Evolutionary conservation across 768 basidiomycete species (phyloP), one percentile per base, ranked within the genome.

Genomic region (Clathrus columnatus): DNA sequence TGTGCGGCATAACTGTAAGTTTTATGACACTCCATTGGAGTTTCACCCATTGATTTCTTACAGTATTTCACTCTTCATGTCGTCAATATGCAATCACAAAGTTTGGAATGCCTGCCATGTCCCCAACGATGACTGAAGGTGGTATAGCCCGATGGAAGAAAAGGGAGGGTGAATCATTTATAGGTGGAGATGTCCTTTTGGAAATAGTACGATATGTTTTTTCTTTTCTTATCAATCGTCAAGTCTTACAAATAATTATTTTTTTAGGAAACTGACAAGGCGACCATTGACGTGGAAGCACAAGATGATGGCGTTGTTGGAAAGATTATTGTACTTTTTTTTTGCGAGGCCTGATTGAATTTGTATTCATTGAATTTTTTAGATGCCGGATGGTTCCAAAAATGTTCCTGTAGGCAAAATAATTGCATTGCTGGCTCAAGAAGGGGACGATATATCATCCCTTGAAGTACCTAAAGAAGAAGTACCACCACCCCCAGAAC

Each of bases 91-190:
- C 86, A 36, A 79, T 98, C 62, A 75, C 87, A 58, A 90, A 84
- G 68, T 94, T 97, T 74, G 76, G 84, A 60, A 94, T 96, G 91
- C 94, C 93, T 56, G 93, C 96, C 62, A 99, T 98, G 95, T 95
- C 91, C 60, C 96, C 96, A 28, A 99, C 96, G 56, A 99, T 99
- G 96, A 93, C 93, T 2, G 96, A 98, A 75, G 96, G 96, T 60
- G 96, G 95, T 60, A 96, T 99, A 68, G 89, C 95, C 46, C 78
- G 80, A 28, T 99, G 96, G 94, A 98, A 98, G 79, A 87, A 89
- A 75, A 85, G 86, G 70, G 95, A 97, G 69, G 96, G 96, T 54
- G 94, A 97, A 63, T 50, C 83, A 1, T 99, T 95, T 67, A 61
- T 83, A 17, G 81, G 84, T 6, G 95, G 96, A 23, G 96, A 99